phyloP scores from a whole-genome alignment of 2,329 filamentous ascomycete species.

The Trichoderma guizhouense region DNA sequence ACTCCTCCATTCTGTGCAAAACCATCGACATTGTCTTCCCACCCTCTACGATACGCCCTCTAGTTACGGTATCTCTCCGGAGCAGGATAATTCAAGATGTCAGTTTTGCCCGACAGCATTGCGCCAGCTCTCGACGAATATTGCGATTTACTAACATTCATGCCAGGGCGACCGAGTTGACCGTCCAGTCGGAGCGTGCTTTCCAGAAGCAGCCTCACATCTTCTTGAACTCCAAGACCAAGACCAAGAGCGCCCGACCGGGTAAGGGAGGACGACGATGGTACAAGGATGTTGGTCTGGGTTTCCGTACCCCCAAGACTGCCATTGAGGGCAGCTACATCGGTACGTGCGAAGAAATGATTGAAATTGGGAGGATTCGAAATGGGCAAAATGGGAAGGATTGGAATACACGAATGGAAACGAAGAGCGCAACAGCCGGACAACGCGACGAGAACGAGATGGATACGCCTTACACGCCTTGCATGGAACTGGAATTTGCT shows the following conservation, averaged over 20 bases:
- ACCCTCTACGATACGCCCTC: slow-evolving; percentile 39
- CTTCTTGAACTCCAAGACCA: slow-evolving; percentile 97
- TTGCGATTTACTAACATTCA: slow-evolving; percentile 32
- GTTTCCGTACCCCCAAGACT: slow-evolving; percentile 97
- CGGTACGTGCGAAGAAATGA: slow-evolving; percentile 63
- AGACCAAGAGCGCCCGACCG: slow-evolving; percentile 77
- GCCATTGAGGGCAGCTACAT: slow-evolving; percentile 99
- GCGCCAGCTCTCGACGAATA: slow-evolving; percentile 21
- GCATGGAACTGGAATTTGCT: slow-evolving; percentile 21
- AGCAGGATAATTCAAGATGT: slow-evolving; percentile 45
- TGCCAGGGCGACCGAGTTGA: slow-evolving; percentile 92
- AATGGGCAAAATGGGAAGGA: neutral
- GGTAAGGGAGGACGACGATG: slow-evolving; percentile 90
- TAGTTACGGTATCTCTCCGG: slow-evolving; percentile 38
- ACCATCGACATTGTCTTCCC: slow-evolving; percentile 35
- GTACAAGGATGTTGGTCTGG: slow-evolving; percentile 99
- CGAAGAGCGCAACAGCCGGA: neutral
- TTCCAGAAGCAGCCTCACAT: slow-evolving; percentile 99
- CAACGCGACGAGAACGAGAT: neutral
- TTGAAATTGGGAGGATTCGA: slow-evolving; percentile 2
- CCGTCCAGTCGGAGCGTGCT: slow-evolving; percentile 99
- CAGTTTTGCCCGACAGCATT: slow-evolving; percentile 28
- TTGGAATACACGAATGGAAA: neutral
- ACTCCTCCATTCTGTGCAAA: slow-evolving; percentile 37
- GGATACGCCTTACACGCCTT: neutral